Evolutionary conservation across 116 monocot genomes (phyloP).

Genomic region (Papilionanthe hybrid): DNA sequence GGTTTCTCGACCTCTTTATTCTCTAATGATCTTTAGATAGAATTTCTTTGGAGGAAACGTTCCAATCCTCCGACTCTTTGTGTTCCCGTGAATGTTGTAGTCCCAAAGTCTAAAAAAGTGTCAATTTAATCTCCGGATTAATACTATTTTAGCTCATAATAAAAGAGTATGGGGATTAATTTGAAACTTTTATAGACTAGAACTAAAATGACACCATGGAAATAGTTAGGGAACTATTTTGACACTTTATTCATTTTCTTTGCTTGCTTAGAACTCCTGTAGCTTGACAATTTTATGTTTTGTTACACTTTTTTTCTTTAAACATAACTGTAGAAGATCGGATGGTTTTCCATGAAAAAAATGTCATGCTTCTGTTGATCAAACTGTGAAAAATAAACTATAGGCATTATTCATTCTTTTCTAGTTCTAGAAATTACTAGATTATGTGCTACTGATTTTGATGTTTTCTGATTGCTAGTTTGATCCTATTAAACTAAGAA

Average conservation of each 20-base stretch:
- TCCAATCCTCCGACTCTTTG: too few relatives aligned
- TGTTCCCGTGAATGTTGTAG: too few relatives aligned
- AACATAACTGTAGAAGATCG: neutral
- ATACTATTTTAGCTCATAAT: too few relatives aligned
- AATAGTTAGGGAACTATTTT: too few relatives aligned
- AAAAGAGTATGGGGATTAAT: too few relatives aligned
- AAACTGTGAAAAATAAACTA: neutral
- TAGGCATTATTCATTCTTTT: neutral
- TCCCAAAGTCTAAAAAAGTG: too few relatives aligned
- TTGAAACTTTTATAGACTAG: too few relatives aligned
- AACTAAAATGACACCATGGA: too few relatives aligned
- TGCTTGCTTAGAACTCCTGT: neutral
- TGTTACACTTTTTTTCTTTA: neutral
- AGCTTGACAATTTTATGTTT: neutral
- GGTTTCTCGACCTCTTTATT: neutral
- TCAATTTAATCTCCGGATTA: too few relatives aligned
- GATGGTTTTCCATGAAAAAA: neutral
- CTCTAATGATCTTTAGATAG: neutral
- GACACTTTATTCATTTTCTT: neutral
- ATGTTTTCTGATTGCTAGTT: constrained; percentile 43
- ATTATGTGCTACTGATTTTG: neutral
- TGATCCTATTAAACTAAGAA: constrained; percentile 80
- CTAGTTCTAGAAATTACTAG: neutral
- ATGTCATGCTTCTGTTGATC: neutral
- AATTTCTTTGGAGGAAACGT: too few relatives aligned